Evolutionary conservation across 805 yeast genomes (phyloP), one percentile per base, ranked within the genome.

Genomic region (Wickerhamiella sergipiensis): DNA sequence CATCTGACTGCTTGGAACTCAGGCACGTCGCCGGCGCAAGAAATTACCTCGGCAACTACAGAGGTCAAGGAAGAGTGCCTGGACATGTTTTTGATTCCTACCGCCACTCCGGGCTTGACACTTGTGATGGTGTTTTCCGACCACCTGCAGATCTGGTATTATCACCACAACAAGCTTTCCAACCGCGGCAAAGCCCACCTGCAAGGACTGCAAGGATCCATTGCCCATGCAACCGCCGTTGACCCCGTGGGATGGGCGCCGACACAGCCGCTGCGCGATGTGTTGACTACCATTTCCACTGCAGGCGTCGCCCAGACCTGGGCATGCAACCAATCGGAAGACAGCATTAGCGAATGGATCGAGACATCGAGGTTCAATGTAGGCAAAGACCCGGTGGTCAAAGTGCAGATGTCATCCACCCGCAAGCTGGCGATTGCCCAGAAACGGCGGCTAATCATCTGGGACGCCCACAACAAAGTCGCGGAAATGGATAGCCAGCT

Each of bases 341-440:
- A 44, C 47, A 49, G 19, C 9, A 36, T 36, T 18, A 15, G 19
- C 10, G 40, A 36, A n/a, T 36, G 40, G 40, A 3, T 36, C 2
- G 48, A 50, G 31, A 42, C 47, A 3, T 18, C 40, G 13, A 10
- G 17, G n/a, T 33, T 33, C 24, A n/a, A 31, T 6, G 17, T 45
- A 3, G 47, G 26, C 6, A 4, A 6, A 6, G 49, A 47, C 12
- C 18, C 33, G 31, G 43, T 47, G 7, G 64, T 75, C 13, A 71
- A 71, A 46, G 72, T 86, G 1, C 78, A 81, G 48, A 94, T 89
- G 0, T 84, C 95, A 0, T 80, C 92, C 0, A 76, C 82, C 9
- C 77, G 79, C 48, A 86, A 85, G 57, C 66, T 87, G 44, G 95
- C 94, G 1, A 72, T 87, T 33, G 81, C 83, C n/a, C 81, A 78